phyloP scores from a whole-genome alignment of 148 eudicot species.

The Spergularia marina region DNA sequence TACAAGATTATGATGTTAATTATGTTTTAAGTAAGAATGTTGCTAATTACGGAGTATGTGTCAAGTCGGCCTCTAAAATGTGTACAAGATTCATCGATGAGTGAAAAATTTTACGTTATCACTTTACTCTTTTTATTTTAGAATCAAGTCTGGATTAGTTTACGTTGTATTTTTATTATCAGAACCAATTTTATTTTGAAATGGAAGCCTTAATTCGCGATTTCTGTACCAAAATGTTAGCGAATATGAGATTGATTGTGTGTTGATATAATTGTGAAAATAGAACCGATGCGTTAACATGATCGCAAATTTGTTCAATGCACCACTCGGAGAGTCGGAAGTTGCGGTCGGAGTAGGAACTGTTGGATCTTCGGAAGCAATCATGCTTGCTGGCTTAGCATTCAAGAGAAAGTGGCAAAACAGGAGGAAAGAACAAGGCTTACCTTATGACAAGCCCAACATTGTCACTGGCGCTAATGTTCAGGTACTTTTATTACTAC shows the following conservation, averaged over 20 bases:
- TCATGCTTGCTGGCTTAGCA: conserved; percentile 69
- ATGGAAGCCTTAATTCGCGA: neutral
- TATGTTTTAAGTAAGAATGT: too few relatives aligned
- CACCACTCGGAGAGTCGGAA: conserved; percentile 61
- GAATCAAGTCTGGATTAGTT: too few relatives aligned
- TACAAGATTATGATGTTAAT: too few relatives aligned
- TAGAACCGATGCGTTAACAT: conserved; percentile 80
- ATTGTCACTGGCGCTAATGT: conserved; percentile 86
- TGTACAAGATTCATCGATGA: too few relatives aligned
- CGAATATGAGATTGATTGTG: neutral
- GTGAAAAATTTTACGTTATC: too few relatives aligned
- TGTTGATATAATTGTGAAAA: neutral
- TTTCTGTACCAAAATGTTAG: neutral
- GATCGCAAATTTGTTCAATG: conserved; percentile 67
- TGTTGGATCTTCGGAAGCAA: conserved; percentile 72
- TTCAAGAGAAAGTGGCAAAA: conserved; percentile 80
- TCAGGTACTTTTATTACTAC: conserved; percentile 38
- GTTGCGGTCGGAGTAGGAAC: conserved; percentile 70
- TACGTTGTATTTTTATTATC: too few relatives aligned
- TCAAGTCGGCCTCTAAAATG: too few relatives aligned
- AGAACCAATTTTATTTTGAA: too few relatives aligned
- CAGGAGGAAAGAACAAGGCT: conserved; percentile 53
- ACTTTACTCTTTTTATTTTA: too few relatives aligned
- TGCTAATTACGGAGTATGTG: too few relatives aligned
- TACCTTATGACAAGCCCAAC: conserved; percentile 72